Evolutionary conservation across 768 basidiomycete genomes (phyloP), one percentile per base, ranked within the genome.

Genomic region (Amanita pallidorosea): DNA sequence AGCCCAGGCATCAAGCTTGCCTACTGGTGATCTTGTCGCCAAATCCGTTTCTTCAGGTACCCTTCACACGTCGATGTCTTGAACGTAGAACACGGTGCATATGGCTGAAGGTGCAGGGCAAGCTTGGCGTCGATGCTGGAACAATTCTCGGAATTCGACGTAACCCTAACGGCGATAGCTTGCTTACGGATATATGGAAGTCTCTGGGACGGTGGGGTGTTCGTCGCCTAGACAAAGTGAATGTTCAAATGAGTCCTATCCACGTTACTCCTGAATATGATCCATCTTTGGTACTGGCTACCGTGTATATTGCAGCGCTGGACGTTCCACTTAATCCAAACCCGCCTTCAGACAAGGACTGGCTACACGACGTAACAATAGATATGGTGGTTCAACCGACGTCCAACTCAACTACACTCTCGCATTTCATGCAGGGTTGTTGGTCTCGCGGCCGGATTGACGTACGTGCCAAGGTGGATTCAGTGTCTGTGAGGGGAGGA

Each of bases 111-210:
- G 67, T 88, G 5, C 65, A 75, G 15, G 81, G 73, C 4, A 67
- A 72, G 44, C 59, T 85, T 13, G 87, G 87, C 0, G 54, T 89
- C n/a, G 79, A 88, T 60, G 85, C 81, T 6, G 84, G 82, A 2
- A 61, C 70, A 7, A 66, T 79, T 17, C 66, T 85, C 12, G 82
- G 77, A 1, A 73, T 85, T 11, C 76, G 77, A 49, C 65, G 66
- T 9, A 65, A 68, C 25, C 57, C 64, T 7, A 65, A 70, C 7
- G 73, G 53, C 17, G 69, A 85, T 50, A 67, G 68, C 27, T 35
- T 78, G 5, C 53, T 80, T 42, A 54, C 60, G n/a, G 64, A 64
- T 41, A 52, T 79, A 27, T 84, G 81, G 81, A 88, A 83, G 63
- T 67, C 74, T 2, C 52, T 88, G 15, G 87, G 85, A 2, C 72